Evolutionary conservation across 2,329 filamentous ascomycete species (phyloP).

Genomic region (Clonostachys byssicola): DNA sequence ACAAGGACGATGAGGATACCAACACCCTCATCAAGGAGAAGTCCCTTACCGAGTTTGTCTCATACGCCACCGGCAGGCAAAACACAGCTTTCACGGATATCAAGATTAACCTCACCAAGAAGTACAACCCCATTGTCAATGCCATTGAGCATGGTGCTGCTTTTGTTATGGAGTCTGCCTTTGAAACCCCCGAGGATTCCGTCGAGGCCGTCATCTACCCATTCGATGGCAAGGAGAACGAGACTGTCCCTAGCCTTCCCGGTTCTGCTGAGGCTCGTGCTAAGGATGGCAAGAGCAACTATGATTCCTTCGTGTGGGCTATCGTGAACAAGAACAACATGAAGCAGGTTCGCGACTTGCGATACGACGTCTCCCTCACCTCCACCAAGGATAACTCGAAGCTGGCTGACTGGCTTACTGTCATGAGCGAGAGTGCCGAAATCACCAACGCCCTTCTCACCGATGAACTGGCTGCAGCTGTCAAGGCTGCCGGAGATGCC

Average conservation of each 20-base stretch:
- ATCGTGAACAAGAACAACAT: slow-evolving; percentile 93
- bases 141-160: slow-evolving; percentile 62
- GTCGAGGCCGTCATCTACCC: slow-evolving; percentile 77
- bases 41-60: slow-evolving; percentile 78
- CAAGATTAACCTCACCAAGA: slow-evolving; percentile 75
- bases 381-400: slow-evolving; percentile 89
- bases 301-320: slow-evolving; percentile 91
- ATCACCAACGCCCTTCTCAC: slow-evolving; percentile 86
- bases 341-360: slow-evolving; percentile 83
- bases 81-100: slow-evolving; percentile 91
- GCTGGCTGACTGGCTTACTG: slow-evolving; percentile 82
- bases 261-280: slow-evolving; percentile 49
- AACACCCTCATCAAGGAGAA: slow-evolving; percentile 71
- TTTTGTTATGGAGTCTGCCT: slow-evolving; percentile 76
- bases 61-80: slow-evolving; percentile 86
- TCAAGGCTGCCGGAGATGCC: slow-evolving; percentile 69
- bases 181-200: slow-evolving; percentile 64
- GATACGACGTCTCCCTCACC: slow-evolving; percentile 91
- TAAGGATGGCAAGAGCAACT: slow-evolving; percentile 62
- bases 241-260: slow-evolving; percentile 64
- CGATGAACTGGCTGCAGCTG: slow-evolving; percentile 77
- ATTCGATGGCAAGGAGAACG: slow-evolving; percentile 87
- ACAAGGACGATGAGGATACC: slow-evolving; percentile 23
- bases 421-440: slow-evolving; percentile 97
- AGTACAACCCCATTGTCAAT: slow-evolving; percentile 72